Evolutionary conservation across 139 green algal genomes (phyloP).

Genomic region (Desmodesmus armatus): DNA sequence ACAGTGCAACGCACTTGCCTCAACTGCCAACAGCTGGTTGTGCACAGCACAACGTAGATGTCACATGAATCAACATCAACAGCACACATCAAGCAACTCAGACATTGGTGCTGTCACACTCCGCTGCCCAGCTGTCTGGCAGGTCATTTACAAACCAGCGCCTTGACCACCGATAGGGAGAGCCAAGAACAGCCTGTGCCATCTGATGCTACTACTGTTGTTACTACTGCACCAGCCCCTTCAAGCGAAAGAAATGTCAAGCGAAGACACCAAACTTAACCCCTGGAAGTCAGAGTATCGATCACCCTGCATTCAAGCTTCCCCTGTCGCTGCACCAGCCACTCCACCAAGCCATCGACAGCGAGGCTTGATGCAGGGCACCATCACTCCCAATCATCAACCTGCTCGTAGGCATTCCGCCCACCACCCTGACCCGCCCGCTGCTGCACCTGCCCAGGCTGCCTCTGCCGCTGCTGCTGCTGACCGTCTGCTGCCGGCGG

Average conservation of each 20-base stretch:
- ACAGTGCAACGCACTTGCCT: too few relatives aligned
- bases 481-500: not conserved
- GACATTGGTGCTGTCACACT: too few relatives aligned
- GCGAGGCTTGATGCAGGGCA: not conserved
- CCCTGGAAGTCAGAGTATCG: not conserved
- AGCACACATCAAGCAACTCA: too few relatives aligned
- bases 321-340: not conserved
- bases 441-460: not conserved
- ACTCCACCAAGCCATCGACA: not conserved
- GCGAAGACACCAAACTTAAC: not conserved
- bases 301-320: not conserved
- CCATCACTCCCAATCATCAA: conserved; percentile 54
- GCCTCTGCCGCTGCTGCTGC: not conserved
- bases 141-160: too few relatives aligned
- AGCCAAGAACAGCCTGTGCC: not conserved
- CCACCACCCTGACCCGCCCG: not conserved
- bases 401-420: conserved; percentile 20
- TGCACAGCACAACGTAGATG: too few relatives aligned
- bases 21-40: too few relatives aligned
- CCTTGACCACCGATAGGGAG: too few relatives aligned
- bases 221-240: not conserved
- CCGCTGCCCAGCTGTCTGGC: too few relatives aligned
- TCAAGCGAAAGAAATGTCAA: not conserved
- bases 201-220: not conserved
- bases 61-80: too few relatives aligned